Conservation (phyloP, 2,329 filamentous ascomycete genomes). For the Colletotrichum spinosum region DNA sequence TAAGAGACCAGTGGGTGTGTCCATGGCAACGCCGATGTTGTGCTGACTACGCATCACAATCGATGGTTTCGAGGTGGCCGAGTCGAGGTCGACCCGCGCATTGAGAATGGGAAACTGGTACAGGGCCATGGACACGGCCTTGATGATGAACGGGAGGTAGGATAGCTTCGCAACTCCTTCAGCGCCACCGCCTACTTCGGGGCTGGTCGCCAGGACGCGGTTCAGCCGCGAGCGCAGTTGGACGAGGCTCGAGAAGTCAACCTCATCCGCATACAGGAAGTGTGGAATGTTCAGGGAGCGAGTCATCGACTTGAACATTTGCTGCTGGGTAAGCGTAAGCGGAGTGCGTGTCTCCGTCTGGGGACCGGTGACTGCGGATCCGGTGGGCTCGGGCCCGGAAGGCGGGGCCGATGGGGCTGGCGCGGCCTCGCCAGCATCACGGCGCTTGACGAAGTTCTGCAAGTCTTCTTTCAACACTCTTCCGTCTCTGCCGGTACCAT, state of each 20-base stretch:
- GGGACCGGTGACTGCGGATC: constrained; percentile 51
- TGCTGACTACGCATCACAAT: constrained; percentile 85
- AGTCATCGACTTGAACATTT: constrained; percentile 99
- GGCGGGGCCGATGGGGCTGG: constrained; percentile 41
- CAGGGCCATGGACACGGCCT: constrained; percentile 89
- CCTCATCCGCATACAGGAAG: constrained; percentile 92
- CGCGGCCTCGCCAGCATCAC: constrained; percentile 48
- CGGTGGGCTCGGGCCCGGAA: constrained; percentile 43
- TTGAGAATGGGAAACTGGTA: constrained; percentile 89
- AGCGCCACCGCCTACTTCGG: constrained; percentile 57
- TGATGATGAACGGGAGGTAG: constrained; percentile 94
- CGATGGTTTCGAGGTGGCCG: constrained; percentile 71
- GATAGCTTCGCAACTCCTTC: constrained; percentile 75
- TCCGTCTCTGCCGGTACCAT: constrained; percentile 90
- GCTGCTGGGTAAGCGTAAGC: constrained; percentile 83
- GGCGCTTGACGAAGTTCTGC: constrained; percentile 72
- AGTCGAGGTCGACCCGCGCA: constrained; percentile 77
- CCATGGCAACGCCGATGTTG: constrained; percentile 96
- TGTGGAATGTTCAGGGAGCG: constrained; percentile 91
- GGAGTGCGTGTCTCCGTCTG: constrained; percentile 77
- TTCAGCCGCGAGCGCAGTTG: constrained; percentile 82
- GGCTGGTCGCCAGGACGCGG: constrained; percentile 60
- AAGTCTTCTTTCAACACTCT: constrained; percentile 95
- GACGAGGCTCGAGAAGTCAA: constrained; percentile 83
- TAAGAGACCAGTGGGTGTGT: constrained; percentile 87